Base-by-base conservation (phyloP, 139 green algal genomes). In the Chlamydomonas sphaeroides region DNA sequence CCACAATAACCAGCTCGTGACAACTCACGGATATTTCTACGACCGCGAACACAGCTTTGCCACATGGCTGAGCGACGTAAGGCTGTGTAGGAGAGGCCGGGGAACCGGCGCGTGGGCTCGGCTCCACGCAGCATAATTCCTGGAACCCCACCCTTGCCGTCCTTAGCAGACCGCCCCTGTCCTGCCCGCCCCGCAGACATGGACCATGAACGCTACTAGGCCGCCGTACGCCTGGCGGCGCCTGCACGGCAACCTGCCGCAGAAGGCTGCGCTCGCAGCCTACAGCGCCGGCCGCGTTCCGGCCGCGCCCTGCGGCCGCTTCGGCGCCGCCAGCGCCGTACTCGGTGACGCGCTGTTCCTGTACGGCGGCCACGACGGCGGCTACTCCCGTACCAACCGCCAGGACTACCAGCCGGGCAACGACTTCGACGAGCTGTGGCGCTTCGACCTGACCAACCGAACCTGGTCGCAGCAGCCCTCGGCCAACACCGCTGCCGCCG, bases 321-420 rank as follows among this genome's bases (percentile, higher is more conserved):
- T 89, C 56, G 86, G 86, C 8, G 68, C 84, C 61, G 67, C 49
- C 5, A 61, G 49, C 28, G 80, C 41, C 1, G 11, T 83, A 8
- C 5, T 78, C 20, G 79, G 68, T 2, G 80, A 73, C 23, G 78
- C 48, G 17, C 48, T 89, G 68, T 79, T 76, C 35, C 33, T 89
- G 68, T 89, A 87, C 71, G 86, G 86, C 41, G 86, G 86, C 26
- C 76, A 85, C 38, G 86, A 89, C 35, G 86, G 86, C 15, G 86
- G 86, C 39, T 74, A 75, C 68, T 86, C 80, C 68, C 74, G 86
- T n/a, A 80, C 82, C 30, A 76, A 84, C 49, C 68, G 70, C 36
- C 48, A 83, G 2, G n/a, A n/a, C n/a, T n/a, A n/a, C n/a, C n/a
- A n/a, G n/a, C n/a, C n/a, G n/a, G n/a, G n/a, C 20, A 32, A 83